phyloP scores from a whole-genome alignment of 345 rosid species.

The Hibiscus mutabilis region DNA sequence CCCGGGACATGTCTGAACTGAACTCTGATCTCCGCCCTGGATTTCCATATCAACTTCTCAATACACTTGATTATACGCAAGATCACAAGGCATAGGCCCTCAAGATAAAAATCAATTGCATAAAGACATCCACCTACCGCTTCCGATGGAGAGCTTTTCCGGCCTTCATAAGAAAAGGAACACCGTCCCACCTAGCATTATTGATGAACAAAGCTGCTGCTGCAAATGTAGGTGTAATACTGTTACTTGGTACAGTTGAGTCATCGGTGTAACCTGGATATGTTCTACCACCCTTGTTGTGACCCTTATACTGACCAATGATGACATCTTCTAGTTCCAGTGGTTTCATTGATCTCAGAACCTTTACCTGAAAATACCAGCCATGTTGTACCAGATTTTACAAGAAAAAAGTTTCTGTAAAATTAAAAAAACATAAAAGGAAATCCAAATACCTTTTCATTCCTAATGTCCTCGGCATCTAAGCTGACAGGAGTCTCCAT shows the following conservation, averaged over 20 bases:
- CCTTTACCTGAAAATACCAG: slow-evolving; percentile 56
- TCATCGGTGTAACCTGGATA: slow-evolving; percentile 72
- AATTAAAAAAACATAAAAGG: background rate
- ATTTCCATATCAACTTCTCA: slow-evolving; percentile 10
- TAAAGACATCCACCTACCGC: slow-evolving; percentile 30
- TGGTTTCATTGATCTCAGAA: slow-evolving; percentile 77
- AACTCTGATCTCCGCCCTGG: slow-evolving; percentile 85
- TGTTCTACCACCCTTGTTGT: slow-evolving; percentile 47
- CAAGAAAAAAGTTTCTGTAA: background rate
- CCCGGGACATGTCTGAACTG: slow-evolving; percentile 92
- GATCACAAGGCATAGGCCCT: background rate
- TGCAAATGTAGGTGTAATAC: slow-evolving; percentile 83
- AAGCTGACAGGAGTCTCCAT: slow-evolving; percentile 98
- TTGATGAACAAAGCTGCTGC: slow-evolving; percentile 86
- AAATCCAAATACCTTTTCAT: slow-evolving; percentile 62
- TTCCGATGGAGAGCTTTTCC: slow-evolving; percentile 85
- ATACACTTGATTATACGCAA: background rate
- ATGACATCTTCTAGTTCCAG: slow-evolving; percentile 66
- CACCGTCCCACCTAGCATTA: slow-evolving; percentile 96
- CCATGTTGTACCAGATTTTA: background rate
- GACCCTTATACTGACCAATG: slow-evolving; percentile 87
- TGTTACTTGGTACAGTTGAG: slow-evolving; percentile 60
- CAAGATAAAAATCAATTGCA: background rate
- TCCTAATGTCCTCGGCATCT: slow-evolving; percentile 89
- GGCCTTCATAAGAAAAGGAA: slow-evolving; percentile 89